phyloP scores from a whole-genome alignment of 2,329 filamentous ascomycete genomes.

The Cladophialophora exuberans region DNA sequence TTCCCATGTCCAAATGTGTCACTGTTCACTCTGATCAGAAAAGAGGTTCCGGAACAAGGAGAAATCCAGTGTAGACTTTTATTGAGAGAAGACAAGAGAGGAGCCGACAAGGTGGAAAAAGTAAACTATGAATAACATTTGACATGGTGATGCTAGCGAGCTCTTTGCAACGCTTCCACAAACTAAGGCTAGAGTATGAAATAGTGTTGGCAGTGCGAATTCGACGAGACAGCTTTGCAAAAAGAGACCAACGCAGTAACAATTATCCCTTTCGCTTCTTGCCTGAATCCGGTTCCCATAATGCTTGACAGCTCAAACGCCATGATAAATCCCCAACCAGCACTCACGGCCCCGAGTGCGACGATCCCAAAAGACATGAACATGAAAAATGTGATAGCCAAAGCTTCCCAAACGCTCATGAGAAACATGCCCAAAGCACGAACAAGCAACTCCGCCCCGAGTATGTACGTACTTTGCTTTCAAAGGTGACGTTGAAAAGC shows the following conservation, averaged over 20 bases:
- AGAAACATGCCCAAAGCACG: slow-evolving; percentile 27
- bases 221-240: neutral
- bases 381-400: neutral
- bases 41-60: no score
- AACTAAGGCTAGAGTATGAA: neutral
- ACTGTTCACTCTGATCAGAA: no score
- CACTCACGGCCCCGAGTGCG: no score
- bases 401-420: slow-evolving; percentile 21
- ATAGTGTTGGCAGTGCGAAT: neutral
- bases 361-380: no score
- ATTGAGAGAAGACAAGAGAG: neutral
- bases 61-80: no score
- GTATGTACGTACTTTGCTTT: slow-evolving; percentile 20
- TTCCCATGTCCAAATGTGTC: no score
- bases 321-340: no score
- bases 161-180: no score
- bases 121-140: slow-evolving; percentile 17
- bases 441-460: slow-evolving; percentile 9
- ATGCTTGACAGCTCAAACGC: no score
- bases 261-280: neutral
- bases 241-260: no score
- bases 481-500: slow-evolving; percentile 4
- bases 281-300: no score
- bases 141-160: slow-evolving; percentile 3
- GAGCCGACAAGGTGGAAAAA: neutral